Base-by-base conservation (phyloP, 345 rosid genomes). In the Salix suchowensis region DNA sequence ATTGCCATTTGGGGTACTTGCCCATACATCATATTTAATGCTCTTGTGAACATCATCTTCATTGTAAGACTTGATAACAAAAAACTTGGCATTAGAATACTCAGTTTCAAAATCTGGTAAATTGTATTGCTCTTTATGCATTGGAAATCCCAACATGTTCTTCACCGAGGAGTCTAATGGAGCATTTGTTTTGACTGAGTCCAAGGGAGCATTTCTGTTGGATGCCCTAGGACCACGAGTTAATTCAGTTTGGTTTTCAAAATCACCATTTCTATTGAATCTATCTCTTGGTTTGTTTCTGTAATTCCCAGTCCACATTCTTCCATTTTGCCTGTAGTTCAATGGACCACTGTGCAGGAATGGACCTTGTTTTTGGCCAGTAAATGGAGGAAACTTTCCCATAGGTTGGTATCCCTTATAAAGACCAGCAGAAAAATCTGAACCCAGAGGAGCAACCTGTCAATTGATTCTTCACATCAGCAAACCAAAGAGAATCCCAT, bases 41-140 rank as follows among this genome's bases (percentile, higher is more conserved):
- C 89, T 88, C 83, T 92, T 90, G 76, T 90, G 97, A 65, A 92
- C 82, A 81, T 92, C 93, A 78, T 90, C 97, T 80, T 92, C 97
- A 66, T 84, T 92, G 82, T 89, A 92, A 9, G 94, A 92, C 81
- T 92, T 92, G 78, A 92, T 90, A 28, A 92, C 89, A 76, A 82
- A 92, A 76, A 89, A 90, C 60, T 81, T 90, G 11, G 91, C 97
- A 55, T 86, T 84, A 60, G 82, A 80, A 70, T 88, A 85, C 69
- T 80, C 85, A 1, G 77, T 84, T 78, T 87, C 79, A 74, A 90
- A 90, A 85, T 90, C 92, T 4, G 86, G 87, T 67, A 73, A 78
- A 85, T 90, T 90, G 72, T 79, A 87, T 76, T 85, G 80, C 79
- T 86, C 97, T 75, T 76, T 87, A 26, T 46, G 75, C 34, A 78